A percentile compares a stretch with the other conserved stretches of the same genome.
Evolutionary conservation across 1,284 basidiomycete genomes (phyloP).

Genomic region (Ceratobasidium sp.): DNA sequence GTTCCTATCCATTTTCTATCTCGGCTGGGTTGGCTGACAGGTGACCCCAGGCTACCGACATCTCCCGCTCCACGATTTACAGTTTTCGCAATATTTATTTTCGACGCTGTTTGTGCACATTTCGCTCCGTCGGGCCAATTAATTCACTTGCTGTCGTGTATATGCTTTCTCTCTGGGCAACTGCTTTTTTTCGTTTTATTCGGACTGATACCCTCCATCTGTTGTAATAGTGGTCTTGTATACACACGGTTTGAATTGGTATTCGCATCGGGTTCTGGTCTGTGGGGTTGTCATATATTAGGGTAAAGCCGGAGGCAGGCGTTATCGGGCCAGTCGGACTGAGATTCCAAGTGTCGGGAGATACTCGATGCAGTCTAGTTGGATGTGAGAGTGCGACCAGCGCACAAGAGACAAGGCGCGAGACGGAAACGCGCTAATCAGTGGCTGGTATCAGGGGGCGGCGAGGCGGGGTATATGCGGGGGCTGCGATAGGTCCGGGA

Average conservation of each 20-base stretch:
- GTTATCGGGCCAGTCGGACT: conserved; percentile 3
- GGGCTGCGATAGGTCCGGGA: conserved; percentile 22
- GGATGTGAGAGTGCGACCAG: neutral
- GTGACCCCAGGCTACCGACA: conserved; percentile 78
- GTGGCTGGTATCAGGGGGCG: neutral
- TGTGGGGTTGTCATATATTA: neutral
- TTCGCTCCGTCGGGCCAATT: conserved; percentile 58
- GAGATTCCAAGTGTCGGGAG: neutral
- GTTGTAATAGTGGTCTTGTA: conserved; percentile 15
- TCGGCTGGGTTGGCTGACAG: conserved; percentile 43
- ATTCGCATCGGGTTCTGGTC: neutral
- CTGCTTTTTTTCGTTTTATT: neutral
- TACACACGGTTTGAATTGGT: conserved; percentile 8
- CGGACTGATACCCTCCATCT: neutral
- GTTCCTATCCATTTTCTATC: conserved; percentile 14
- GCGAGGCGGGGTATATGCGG: conserved; percentile 13
- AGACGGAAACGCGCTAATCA: neutral
- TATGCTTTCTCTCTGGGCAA: neutral
- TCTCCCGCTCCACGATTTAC: conserved; percentile 83
- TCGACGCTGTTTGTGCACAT: conserved; percentile 85
- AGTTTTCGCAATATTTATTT: conserved; percentile 86
- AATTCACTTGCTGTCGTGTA: neutral
- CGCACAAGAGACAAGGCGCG: neutral
- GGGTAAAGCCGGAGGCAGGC: conserved; percentile 14
- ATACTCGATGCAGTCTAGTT: no score